These are phyloP conservation scores for Schoenoplectus triqueter DNA, from an alignment of 202 grass and related monocot species.

Conservation along the genomic window DNA sequence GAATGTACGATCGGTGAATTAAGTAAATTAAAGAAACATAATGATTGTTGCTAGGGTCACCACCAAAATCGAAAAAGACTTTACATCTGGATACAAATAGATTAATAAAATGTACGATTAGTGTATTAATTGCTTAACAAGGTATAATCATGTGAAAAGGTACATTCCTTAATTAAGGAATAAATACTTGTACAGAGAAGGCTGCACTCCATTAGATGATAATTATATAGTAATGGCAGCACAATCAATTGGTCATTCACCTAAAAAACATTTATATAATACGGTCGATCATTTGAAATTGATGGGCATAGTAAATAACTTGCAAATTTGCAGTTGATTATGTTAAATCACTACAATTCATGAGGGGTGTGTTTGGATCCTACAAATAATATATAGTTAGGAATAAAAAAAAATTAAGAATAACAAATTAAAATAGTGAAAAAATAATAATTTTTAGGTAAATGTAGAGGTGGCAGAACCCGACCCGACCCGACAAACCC, in stretches of 20 bases:
- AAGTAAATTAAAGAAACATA: not conserved
- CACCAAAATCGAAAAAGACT: not conserved
- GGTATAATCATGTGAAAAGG: constrained; percentile 11
- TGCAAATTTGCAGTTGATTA: constrained; percentile 3
- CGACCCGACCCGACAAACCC: too few species aligned
- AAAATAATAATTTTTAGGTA: too few species aligned
- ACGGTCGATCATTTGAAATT: constrained; percentile 21
- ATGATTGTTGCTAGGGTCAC: constrained; percentile 26
- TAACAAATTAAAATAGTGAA: too few species aligned
- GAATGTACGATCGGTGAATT: constrained; percentile 8
- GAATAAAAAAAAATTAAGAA: too few species aligned
- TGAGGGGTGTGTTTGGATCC: not conserved
- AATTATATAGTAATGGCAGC: constrained; percentile 14
- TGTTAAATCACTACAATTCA: not conserved
- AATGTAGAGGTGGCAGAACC: too few species aligned
- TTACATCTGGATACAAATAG: constrained; percentile 25
- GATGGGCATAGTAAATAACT: not conserved
- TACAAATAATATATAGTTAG: too few species aligned
- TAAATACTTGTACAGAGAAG: not conserved
- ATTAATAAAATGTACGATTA: constrained; percentile 9
- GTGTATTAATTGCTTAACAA: constrained; percentile 12
- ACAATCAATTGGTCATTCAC: constrained; percentile 11
- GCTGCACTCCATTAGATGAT: not conserved
- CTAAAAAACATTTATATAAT: constrained; percentile 20
- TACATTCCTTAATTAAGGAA: not conserved